Percentiles rank a stretch among this genome's conserved stretches.
These are phyloP conservation scores for Tolypocladium tropicale DNA, from an alignment of 2,329 filamentous ascomycete species.

Conservation along the genomic window DNA sequence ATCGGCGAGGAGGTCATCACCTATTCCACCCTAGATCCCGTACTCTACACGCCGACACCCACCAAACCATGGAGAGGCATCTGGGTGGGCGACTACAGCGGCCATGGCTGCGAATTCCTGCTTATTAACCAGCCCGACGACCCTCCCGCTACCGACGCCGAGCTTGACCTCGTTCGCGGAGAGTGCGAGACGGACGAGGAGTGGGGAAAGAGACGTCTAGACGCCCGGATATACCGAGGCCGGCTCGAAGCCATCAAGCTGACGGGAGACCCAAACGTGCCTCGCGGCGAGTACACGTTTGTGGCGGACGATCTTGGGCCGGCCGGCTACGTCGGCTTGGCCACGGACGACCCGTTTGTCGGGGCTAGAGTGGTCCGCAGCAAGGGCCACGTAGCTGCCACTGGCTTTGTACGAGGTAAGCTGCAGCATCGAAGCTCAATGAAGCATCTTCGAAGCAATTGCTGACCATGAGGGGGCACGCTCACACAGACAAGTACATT, in stretches of 20 bases:
- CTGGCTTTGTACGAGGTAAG: constrained; percentile 64
- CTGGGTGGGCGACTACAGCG: constrained; percentile 84
- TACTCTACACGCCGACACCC: constrained; percentile 68
- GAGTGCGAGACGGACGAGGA: constrained; percentile 32
- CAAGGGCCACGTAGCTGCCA: constrained; percentile 66
- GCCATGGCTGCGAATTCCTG: constrained; percentile 82
- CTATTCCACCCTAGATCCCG: constrained; percentile 60
- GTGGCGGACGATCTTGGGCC: constrained; percentile 67
- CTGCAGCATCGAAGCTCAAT: not conserved
- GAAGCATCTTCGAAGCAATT: not conserved
- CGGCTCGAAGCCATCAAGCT: constrained; percentile 78
- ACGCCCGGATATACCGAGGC: constrained; percentile 48
- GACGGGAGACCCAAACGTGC: constrained; percentile 84
- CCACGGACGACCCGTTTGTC: constrained; percentile 58
- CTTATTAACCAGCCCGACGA: constrained; percentile 63
- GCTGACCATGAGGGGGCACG: not conserved
- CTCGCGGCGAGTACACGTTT: constrained; percentile 76
- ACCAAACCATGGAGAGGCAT: constrained; percentile 82
- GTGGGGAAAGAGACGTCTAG: constrained; percentile 33
- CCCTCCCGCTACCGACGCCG: constrained; percentile 25
- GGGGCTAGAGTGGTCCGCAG: constrained; percentile 65
- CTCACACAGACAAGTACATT: constrained; percentile 56
- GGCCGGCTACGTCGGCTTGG: constrained; percentile 51
- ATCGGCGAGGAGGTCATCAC: constrained; percentile 50
- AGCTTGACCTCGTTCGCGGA: constrained; percentile 27